phyloP scores from a whole-genome alignment of 805 yeast genomes.

The Schwanniomyces occidentalis region DNA sequence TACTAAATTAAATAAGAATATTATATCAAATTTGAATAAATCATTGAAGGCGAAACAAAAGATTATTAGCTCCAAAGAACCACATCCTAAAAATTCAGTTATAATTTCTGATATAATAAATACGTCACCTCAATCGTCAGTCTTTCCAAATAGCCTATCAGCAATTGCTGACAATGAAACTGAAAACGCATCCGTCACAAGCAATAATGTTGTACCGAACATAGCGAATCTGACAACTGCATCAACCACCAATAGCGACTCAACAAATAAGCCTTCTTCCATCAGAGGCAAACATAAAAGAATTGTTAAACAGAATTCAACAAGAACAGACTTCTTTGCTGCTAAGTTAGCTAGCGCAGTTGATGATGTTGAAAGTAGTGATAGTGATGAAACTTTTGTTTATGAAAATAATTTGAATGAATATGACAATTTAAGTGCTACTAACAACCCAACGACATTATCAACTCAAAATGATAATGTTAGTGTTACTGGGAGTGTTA shows the following conservation, averaged over 20 bases:
- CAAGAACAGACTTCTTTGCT: conserved; percentile 91
- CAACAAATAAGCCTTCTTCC: conserved; percentile 3
- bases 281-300: conserved; percentile 28
- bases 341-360: conserved; percentile 94
- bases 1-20: conserved; percentile 22
- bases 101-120: conserved; percentile 36
- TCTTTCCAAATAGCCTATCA: conserved; percentile 16
- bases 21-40: conserved; percentile 42
- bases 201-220: not conserved
- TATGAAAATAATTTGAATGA: conserved; percentile 59
- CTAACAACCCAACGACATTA: conserved; percentile 8
- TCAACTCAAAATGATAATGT: conserved; percentile 9
- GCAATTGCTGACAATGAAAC: conserved; percentile 6
- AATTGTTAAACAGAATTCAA: conserved; percentile 51
- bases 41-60: conserved; percentile 45
- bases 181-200: conserved; percentile 4
- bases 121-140: conserved; percentile 31
- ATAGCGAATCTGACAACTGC: conserved; percentile 1
- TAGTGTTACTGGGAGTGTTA: conserved; percentile 9
- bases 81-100: conserved; percentile 36
- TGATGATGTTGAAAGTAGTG: conserved; percentile 83
- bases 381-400: conserved; percentile 94
- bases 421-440: conserved; percentile 13
- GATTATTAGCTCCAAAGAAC: conserved; percentile 35
- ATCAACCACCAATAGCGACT: conserved; percentile 1